Conservation (phyloP, 2,329 filamentous ascomycete species). For the Calycina marina region DNA sequence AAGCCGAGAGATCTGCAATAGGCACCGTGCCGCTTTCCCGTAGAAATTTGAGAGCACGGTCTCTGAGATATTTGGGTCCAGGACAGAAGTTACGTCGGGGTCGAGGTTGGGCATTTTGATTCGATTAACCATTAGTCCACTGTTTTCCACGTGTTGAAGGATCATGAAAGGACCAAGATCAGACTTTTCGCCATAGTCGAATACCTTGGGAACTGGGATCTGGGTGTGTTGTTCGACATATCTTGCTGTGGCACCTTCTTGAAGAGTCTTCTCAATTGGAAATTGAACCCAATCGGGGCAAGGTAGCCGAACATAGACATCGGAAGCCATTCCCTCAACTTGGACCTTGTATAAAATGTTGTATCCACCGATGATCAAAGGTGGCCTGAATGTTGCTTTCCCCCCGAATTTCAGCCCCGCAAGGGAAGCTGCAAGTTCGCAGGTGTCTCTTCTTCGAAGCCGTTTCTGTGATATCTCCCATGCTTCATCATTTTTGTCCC, state of each 20-base stretch:
- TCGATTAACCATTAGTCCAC: conserved; percentile 9
- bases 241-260: conserved; percentile 1
- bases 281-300: conserved; percentile 1
- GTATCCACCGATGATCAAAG: conserved; percentile 12
- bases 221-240: conserved; percentile 3
- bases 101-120: conserved; percentile 16
- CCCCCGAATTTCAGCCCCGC: conserved; percentile 8
- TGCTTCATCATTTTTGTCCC: conserved; percentile 13
- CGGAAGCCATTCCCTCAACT: conserved; percentile 7
- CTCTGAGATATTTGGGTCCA: conserved; percentile 15
- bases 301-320: conserved; percentile 5
- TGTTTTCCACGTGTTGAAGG: conserved; percentile 2
- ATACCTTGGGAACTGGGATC: conserved; percentile 2
- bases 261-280: conserved; percentile 4
- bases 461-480: conserved; percentile 7
- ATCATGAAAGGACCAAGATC: conserved; percentile 5
- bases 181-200: conserved; percentile 2
- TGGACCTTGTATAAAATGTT: conserved; percentile 11
- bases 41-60: conserved; percentile 2
- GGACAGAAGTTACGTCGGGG: conserved; percentile 17
- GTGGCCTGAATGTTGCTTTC: conserved; percentile 7
- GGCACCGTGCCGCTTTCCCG: conserved; percentile 2
- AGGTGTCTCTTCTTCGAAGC: conserved; percentile 5
- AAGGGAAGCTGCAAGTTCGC: conserved; percentile 4
- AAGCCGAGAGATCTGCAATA: conserved; percentile 4